Evolutionary conservation across 176 grass and related monocot genomes (phyloP), one percentile per base, ranked within the genome.

Genomic region (Carex cristatella): DNA sequence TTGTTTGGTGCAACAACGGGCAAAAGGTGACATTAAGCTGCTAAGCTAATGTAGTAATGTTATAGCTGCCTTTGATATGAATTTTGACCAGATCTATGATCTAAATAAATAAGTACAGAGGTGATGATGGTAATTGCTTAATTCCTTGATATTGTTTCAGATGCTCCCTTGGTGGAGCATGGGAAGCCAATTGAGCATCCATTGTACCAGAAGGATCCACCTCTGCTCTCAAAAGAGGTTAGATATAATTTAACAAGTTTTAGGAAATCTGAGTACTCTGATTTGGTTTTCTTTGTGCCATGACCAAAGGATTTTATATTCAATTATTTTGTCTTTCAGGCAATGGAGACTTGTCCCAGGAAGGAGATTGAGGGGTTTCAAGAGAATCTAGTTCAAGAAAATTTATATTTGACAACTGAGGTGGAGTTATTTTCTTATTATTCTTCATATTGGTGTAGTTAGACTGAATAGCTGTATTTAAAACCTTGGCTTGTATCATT

Each of bases 351-450:
- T 14, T 97, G 94, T 79, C 92, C 94, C 8, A 91, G 75, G 87
- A 92, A 92, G 1, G 54, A 84, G 70, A 83, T 92, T 35, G 78
- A 69, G 1, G 82, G 86, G 69, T 90, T 92, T 71, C 12, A 82
- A 83, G 87, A 94, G 81, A 91, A 85, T 81, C 51, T 97, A 77
- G 67, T 92, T 33, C 88, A 94, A 83, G 92, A 97, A 48, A 94
- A 97, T 23, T 90, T 94, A 80, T 97, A 94, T 86, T 79, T 97
- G 1, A 91, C 70, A 28, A 92, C 90, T 16, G 94, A 94, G 94
- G 94, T 94, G 79, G 1, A 68, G 23, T 61, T 33, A 12, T 85
- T 66, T 32, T 42, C 23, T 1, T 30, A 37, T 35, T 63, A 32
- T 85, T 75, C 2, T 49, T 55, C 15, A 33, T 13, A 53, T 31